Conservation (phyloP, 2,329 filamentous ascomycete genomes). For the Alternaria incomplexa region DNA sequence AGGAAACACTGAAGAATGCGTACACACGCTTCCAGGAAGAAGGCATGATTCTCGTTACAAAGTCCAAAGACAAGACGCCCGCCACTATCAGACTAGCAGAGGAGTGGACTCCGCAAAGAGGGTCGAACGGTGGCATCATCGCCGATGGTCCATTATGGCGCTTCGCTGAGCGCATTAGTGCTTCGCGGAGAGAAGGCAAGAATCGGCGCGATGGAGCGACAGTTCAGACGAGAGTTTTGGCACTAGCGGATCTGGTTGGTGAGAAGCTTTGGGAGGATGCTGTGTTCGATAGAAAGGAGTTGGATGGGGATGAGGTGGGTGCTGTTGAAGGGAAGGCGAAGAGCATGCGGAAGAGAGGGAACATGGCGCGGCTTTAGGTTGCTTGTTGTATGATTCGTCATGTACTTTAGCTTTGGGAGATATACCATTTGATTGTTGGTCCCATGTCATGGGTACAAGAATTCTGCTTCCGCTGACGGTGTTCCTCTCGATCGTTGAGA, state of each 20-base stretch:
- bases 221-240: slow-evolving; percentile 80
- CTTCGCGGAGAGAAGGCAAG: slow-evolving; percentile 87
- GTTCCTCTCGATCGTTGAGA: background rate
- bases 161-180: slow-evolving; percentile 87
- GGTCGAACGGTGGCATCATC: slow-evolving; percentile 63
- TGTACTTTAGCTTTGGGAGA: background rate
- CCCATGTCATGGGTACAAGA: background rate
- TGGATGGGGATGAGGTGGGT: slow-evolving; percentile 11
- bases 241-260: slow-evolving; percentile 77
- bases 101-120: slow-evolving; percentile 74
- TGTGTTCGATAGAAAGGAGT: slow-evolving; percentile 13
- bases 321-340: slow-evolving; percentile 28
- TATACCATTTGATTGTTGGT: background rate
- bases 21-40: slow-evolving; percentile 89
- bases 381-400: background rate
- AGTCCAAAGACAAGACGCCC: slow-evolving; percentile 68
- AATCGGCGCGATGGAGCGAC: slow-evolving; percentile 93
- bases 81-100: slow-evolving; percentile 71
- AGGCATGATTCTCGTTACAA: slow-evolving; percentile 78
- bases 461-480: background rate
- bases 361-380: slow-evolving; percentile 39
- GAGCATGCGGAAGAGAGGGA: slow-evolving; percentile 41
- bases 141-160: slow-evolving; percentile 84
- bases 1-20: slow-evolving; percentile 94
- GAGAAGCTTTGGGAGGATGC: slow-evolving; percentile 66